Evolutionary conservation across 805 yeast genomes (phyloP).

Genomic region (Clavispora fructus): DNA sequence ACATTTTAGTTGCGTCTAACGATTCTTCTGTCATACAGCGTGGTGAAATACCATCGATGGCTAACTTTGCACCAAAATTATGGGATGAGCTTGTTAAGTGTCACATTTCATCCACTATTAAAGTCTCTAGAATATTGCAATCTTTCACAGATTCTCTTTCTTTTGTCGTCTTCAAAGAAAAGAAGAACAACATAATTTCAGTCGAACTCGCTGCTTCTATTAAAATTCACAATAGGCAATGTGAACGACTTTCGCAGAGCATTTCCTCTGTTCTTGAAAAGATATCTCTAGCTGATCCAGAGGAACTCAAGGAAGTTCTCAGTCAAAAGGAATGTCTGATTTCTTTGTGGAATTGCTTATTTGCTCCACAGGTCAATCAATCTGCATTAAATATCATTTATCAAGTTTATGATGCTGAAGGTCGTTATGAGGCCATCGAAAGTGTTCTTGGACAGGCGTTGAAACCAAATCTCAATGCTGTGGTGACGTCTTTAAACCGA

Average conservation of each 20-base stretch:
- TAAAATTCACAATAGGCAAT: constrained; percentile 28
- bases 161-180: constrained; percentile 19
- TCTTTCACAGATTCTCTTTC: constrained; percentile 16
- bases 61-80: constrained; percentile 6
- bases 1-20: constrained; percentile 10
- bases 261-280: constrained; percentile 25
- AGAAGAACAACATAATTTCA: constrained; percentile 15
- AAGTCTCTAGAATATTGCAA: constrained; percentile 10
- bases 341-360: constrained; percentile 73
- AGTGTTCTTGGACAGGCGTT: constrained; percentile 44
- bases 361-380: constrained; percentile 64
- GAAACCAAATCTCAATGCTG: constrained; percentile 42
- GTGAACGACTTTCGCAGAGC: constrained; percentile 15
- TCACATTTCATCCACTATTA: constrained; percentile 5
- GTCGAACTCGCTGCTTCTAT: constrained; percentile 20
- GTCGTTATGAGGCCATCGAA: constrained; percentile 71
- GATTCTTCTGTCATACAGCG: constrained; percentile 8
- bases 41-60: constrained; percentile 9
- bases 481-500: constrained; percentile 40
- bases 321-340: constrained; percentile 34
- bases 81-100: constrained; percentile 9
- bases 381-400: constrained; percentile 66
- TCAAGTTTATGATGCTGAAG: constrained; percentile 70
- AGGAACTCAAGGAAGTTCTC: constrained; percentile 19
- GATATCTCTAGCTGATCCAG: constrained; percentile 27